Percentiles rank a stretch among this genome's conserved stretches.
phyloP scores from a whole-genome alignment of 345 rosid genomes.

The Linum tenue region DNA sequence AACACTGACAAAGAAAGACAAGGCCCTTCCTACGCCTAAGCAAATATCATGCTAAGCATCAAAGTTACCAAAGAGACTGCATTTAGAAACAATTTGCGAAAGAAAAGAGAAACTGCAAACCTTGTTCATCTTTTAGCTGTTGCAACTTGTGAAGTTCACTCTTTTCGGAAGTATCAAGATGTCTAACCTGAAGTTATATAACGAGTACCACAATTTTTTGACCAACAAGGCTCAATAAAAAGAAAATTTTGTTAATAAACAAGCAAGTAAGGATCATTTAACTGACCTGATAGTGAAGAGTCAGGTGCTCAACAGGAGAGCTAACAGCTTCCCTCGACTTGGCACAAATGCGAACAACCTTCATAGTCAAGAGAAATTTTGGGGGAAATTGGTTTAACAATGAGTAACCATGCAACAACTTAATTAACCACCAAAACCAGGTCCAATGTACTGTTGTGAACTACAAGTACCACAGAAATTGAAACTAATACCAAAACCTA shows the following conservation, averaged over 20 bases:
- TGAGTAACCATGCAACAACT: not conserved
- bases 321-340: slow-evolving; percentile 99
- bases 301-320: slow-evolving; percentile 97
- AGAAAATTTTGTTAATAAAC: not conserved
- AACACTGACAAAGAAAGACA: too few species aligned
- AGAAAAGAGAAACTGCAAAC: slow-evolving; percentile 22
- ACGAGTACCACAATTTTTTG: slow-evolving; percentile 4
- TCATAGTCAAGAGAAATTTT: slow-evolving; percentile 10
- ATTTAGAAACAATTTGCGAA: too few species aligned
- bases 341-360: slow-evolving; percentile 99
- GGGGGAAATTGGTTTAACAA: not conserved
- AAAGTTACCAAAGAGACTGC: too few species aligned
- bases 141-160: slow-evolving; percentile 97
- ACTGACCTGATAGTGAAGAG: slow-evolving; percentile 97
- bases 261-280: not conserved
- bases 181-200: slow-evolving; percentile 61
- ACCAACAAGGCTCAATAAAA: not conserved
- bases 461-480: too few species aligned
- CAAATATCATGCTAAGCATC: too few species aligned
- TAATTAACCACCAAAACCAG: too few species aligned
- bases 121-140: slow-evolving; percentile 99
- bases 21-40: too few species aligned
- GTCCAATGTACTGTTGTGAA: too few species aligned
- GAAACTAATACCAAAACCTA: too few species aligned
- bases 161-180: slow-evolving; percentile 98